Percentiles rank a stretch among this genome's conserved stretches.
Conservation (phyloP, 2,329 filamentous ascomycete genomes). For the Colletotrichum liriopes region DNA sequence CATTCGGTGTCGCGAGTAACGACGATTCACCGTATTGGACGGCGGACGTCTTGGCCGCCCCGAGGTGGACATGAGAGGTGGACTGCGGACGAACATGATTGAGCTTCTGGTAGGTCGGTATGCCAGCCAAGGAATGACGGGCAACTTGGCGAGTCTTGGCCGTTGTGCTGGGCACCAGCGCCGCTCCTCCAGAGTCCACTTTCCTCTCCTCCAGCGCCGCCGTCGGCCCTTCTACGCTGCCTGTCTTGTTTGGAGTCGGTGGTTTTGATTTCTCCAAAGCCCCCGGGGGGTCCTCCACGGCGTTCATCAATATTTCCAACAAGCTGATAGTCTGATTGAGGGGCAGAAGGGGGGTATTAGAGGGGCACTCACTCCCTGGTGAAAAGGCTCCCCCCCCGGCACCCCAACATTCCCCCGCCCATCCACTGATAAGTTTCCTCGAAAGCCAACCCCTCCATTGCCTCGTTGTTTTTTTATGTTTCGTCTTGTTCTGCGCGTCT, state of each 20-base stretch:
- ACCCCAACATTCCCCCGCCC: conserved; percentile 30
- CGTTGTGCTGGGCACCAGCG: conserved; percentile 10
- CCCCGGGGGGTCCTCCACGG: background rate
- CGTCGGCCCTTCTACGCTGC: conserved; percentile 14
- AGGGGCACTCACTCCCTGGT: conserved; percentile 15
- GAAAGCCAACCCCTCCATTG: conserved; percentile 14
- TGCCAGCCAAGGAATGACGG: conserved; percentile 32
- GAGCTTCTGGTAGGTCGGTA: conserved; percentile 4
- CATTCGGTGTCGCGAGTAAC: background rate
- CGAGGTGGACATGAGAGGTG: conserved; percentile 21
- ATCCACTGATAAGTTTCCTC: conserved; percentile 27
- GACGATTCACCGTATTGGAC: conserved; percentile 25
- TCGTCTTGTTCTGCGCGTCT: conserved; percentile 2
- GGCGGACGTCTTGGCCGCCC: conserved; percentile 40
- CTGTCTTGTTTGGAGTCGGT: background rate
- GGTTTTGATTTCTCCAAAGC: background rate
- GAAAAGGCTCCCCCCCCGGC: background rate
- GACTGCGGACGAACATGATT: conserved; percentile 14
- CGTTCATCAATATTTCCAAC: background rate
- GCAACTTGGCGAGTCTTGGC: conserved; percentile 39
- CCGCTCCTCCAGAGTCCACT: conserved; percentile 36
- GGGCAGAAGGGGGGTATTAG: background rate
- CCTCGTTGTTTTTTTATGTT: conserved; percentile 21
- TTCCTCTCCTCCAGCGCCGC: conserved; percentile 34
- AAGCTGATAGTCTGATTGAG: background rate